Evolutionary conservation across 768 basidiomycete species (phyloP).

Genomic region (Trametes elegans): DNA sequence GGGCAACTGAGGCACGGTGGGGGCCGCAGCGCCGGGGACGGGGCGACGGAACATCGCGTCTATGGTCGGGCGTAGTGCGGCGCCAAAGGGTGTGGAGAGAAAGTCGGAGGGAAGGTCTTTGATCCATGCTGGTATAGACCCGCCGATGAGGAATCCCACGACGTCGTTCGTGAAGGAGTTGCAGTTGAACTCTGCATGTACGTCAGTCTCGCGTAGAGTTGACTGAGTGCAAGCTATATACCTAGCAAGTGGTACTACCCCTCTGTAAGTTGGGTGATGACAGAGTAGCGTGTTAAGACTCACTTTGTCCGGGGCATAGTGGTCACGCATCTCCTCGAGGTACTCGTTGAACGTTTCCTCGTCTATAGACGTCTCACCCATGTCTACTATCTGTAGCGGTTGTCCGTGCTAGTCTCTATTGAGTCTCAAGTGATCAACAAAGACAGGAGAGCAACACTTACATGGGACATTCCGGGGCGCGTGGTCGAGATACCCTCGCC

Average conservation of each 20-base stretch:
- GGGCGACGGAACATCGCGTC: conserved; percentile 83
- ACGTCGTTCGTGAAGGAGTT: conserved; percentile 93
- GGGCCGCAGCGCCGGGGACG: conserved; percentile 38
- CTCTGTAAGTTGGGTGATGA: not conserved
- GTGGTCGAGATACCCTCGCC: conserved; percentile 75
- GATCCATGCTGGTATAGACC: conserved; percentile 77
- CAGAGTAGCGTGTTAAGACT: conserved; percentile 29
- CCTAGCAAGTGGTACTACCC: conserved; percentile 82
- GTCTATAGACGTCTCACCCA: conserved; percentile 81
- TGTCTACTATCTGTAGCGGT: conserved; percentile 66
- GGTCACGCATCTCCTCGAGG: conserved; percentile 64
- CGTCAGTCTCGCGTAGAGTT: not conserved
- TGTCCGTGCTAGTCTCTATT: conserved; percentile 57
- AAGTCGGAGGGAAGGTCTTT: conserved; percentile 82
- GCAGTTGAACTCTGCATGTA: conserved; percentile 78
- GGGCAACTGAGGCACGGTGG: conserved; percentile 30
- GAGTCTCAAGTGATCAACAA: not conserved
- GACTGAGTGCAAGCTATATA: conserved; percentile 27
- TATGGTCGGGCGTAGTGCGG: conserved; percentile 83
- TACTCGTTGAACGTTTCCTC: conserved; percentile 87
- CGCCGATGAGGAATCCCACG: conserved; percentile 83
- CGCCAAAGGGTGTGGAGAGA: conserved; percentile 86
- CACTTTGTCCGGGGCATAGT: conserved; percentile 91
- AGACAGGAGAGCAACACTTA: conserved; percentile 34
- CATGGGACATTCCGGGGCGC: conserved; percentile 78